A percentile compares a stretch with the other conserved stretches of the same genome.
Conservation (phyloP, 164 flowering plant species). For the Cinnamomum chago region DNA sequence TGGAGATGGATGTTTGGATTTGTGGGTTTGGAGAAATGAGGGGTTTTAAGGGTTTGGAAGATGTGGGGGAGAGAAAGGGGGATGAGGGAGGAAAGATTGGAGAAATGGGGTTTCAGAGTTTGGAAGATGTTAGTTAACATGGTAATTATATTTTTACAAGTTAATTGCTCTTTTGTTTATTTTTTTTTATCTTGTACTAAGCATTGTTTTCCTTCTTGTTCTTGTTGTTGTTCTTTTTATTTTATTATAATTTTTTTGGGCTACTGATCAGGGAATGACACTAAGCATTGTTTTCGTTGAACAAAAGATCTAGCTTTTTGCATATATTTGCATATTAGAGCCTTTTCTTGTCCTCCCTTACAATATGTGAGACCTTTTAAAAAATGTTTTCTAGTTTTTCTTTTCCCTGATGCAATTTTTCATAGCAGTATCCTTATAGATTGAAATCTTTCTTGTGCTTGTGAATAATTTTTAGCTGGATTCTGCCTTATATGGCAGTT, state of each 20-base stretch:
- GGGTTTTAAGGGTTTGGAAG: too few species aligned
- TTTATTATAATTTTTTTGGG: too few species aligned
- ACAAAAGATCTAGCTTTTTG: neutral
- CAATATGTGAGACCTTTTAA: neutral
- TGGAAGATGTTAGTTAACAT: constrained; percentile 65
- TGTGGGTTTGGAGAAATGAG: too few species aligned
- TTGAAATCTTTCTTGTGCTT: neutral
- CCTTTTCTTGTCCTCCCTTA: too few species aligned
- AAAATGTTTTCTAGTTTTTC: neutral
- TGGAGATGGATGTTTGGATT: too few species aligned
- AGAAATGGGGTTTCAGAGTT: too few species aligned
- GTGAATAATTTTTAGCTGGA: neutral
- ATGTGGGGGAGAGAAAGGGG: too few species aligned
- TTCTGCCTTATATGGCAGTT: neutral
- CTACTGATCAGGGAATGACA: too few species aligned
- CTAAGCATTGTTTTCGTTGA: neutral
- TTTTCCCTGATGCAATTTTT: neutral
- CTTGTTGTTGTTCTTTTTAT: too few species aligned
- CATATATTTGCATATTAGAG: neutral
- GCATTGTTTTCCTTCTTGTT: too few species aligned
- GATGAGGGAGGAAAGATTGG: too few species aligned
- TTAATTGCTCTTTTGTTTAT: neutral
- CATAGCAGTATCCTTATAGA: too few species aligned
- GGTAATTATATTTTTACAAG: constrained; percentile 30
- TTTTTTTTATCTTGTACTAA: neutral